phyloP scores from a whole-genome alignment of 768 basidiomycete genomes.

The Crassisporium funariophilum region DNA sequence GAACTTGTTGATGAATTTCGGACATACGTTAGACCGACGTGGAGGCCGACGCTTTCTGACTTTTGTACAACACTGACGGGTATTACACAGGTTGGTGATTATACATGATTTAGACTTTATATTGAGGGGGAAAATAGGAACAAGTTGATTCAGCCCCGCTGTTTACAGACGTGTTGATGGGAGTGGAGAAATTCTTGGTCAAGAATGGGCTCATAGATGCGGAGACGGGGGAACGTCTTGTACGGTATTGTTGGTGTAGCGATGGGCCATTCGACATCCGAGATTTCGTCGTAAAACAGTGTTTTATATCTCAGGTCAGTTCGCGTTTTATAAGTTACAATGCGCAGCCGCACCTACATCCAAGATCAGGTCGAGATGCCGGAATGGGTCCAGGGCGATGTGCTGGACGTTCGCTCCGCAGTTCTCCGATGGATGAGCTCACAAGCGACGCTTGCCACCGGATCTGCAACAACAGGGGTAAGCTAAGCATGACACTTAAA shows the following conservation, averaged over 20 bases:
- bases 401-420: conserved; percentile 71
- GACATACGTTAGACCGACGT: conserved; percentile 85
- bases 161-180: conserved; percentile 68
- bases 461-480: conserved; percentile 20
- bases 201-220: conserved; percentile 70
- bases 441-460: conserved; percentile 22
- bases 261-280: conserved; percentile 84
- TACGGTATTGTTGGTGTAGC: conserved; percentile 79
- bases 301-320: conserved; percentile 79
- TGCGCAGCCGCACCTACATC: conserved; percentile 3
- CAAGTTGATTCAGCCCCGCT: conserved; percentile 80
- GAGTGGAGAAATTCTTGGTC: conserved; percentile 67
- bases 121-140: conserved; percentile 43
- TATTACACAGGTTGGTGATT: conserved; percentile 78
- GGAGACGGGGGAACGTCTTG: conserved; percentile 53
- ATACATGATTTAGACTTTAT: conserved; percentile 1
- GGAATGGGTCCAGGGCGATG: conserved; percentile 69
- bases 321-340: conserved; percentile 5
- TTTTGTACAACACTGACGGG: conserved; percentile 92
- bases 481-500: conserved; percentile 10
- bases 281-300: conserved; percentile 88
- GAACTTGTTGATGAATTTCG: conserved; percentile 82
- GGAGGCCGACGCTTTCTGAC: conserved; percentile 75
- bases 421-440: conserved; percentile 51
- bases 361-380: conserved; percentile 62